A percentile compares a stretch with the other conserved stretches of the same genome.
phyloP scores from a whole-genome alignment of 2,329 filamentous ascomycete species.

The Dactylonectria macrodidyma region DNA sequence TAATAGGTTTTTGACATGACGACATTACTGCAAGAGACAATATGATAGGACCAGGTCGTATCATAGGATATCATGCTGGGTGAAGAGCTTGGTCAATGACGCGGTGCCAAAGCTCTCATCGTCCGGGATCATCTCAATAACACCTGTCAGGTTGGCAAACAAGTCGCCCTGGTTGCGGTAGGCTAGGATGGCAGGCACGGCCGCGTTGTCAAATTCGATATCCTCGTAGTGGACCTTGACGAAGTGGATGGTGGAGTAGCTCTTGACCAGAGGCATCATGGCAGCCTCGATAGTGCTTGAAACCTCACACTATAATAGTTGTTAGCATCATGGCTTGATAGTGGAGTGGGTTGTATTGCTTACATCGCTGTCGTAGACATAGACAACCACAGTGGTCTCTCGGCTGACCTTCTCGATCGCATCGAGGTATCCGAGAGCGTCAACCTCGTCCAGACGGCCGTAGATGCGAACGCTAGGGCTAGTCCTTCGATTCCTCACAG shows the following conservation, averaged over 20 bases:
- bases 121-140: slow-evolving; percentile 88
- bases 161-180: slow-evolving; percentile 91
- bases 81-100: slow-evolving; percentile 67
- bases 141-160: slow-evolving; percentile 89
- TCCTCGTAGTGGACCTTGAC: slow-evolving; percentile 92
- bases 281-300: slow-evolving; percentile 85
- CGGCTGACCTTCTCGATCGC: slow-evolving; percentile 90
- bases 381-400: slow-evolving; percentile 90
- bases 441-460: slow-evolving; percentile 85
- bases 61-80: slow-evolving; percentile 68
- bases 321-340: slow-evolving; percentile 38
- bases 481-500: slow-evolving; percentile 75
- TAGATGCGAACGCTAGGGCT: slow-evolving; percentile 85
- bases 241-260: slow-evolving; percentile 83
- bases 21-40: slow-evolving; percentile 43
- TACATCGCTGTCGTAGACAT: slow-evolving; percentile 92
- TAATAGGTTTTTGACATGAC: slow-evolving; percentile 41
- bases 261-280: slow-evolving; percentile 80
- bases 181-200: slow-evolving; percentile 88
- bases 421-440: slow-evolving; percentile 94
- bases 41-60: slow-evolving; percentile 27
- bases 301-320: slow-evolving; percentile 76
- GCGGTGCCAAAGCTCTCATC: slow-evolving; percentile 71
- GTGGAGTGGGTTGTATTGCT: slow-evolving; percentile 50
- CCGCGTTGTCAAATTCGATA: slow-evolving; percentile 93